Conservation (phyloP, 257 asterid species). For the Solanum virginianum region DNA sequence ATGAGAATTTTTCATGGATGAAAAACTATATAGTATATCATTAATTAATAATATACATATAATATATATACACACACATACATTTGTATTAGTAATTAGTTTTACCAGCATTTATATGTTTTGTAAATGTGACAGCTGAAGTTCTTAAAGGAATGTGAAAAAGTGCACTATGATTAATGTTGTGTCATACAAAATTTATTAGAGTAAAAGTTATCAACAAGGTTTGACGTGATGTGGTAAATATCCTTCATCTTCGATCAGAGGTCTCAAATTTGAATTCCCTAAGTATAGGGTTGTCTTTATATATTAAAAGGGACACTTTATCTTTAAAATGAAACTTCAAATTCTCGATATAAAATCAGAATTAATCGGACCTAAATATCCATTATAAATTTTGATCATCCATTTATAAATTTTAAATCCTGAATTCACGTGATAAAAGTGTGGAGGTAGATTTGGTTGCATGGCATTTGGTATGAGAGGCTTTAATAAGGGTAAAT, state of each 20-base stretch:
- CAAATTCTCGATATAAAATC: rapidly evolving
- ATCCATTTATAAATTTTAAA: neutral
- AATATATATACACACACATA: neutral
- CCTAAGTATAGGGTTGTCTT: too few relatives aligned
- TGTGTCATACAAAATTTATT: neutral
- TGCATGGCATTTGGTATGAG: neutral
- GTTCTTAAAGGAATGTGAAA: neutral
- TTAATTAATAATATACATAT: neutral
- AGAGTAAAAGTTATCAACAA: neutral
- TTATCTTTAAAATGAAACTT: neutral
- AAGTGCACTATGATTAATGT: constrained; percentile 6
- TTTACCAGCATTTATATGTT: neutral
- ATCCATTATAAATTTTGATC: neutral
- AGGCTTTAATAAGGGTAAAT: neutral
- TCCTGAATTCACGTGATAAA: neutral
- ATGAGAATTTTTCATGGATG: neutral
- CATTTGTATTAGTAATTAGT: neutral
- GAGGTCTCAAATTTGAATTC: rapidly evolving
- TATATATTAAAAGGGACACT: neutral
- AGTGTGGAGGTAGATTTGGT: neutral
- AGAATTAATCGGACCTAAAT: neutral
- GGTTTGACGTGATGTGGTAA: neutral
- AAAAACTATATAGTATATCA: neutral
- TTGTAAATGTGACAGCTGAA: neutral
- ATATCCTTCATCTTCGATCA: neutral